Evolutionary conservation across 805 yeast species (phyloP).

Genomic region (Lachancea meyersii): DNA sequence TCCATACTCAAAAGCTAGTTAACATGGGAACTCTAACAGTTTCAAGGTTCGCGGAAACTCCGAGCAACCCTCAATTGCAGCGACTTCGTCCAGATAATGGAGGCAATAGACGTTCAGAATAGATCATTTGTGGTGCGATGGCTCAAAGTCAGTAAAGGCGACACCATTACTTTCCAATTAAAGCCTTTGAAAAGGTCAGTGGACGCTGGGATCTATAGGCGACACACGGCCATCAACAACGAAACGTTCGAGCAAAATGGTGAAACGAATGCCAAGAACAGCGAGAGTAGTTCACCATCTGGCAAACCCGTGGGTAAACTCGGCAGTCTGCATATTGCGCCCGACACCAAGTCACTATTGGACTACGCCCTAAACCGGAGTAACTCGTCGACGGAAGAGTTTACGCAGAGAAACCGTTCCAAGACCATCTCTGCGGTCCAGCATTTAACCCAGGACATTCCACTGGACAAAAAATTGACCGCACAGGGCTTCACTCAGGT

Average conservation of each 20-base stretch:
- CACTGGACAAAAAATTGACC: conserved; percentile 53
- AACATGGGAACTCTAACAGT: not conserved
- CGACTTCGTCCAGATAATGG: conserved; percentile 44
- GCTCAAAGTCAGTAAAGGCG: conserved; percentile 70
- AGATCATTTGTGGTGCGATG: conserved; percentile 87
- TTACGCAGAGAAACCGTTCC: conserved; percentile 32
- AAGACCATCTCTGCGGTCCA: conserved; percentile 29
- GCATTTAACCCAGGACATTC: conserved; percentile 38
- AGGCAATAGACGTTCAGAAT: conserved; percentile 83
- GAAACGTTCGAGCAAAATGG: conserved; percentile 4
- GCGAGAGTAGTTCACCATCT: not conserved
- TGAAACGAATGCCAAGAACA: not conserved
- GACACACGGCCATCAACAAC: conserved; percentile 8
- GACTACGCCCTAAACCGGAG: conserved; percentile 19
- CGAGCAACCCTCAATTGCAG: not conserved
- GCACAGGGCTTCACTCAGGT: conserved; percentile 47
- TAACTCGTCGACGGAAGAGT: conserved; percentile 10
- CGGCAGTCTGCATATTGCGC: conserved; percentile 25
- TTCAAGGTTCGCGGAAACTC: not conserved
- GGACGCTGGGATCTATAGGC: conserved; percentile 34
- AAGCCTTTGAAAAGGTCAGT: conserved; percentile 69
- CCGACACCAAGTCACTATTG: conserved; percentile 26
- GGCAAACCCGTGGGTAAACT: conserved; percentile 3
- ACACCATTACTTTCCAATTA: conserved; percentile 68
- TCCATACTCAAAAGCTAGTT: no score